phyloP scores from a whole-genome alignment of 140 eudicot species.

The Cichorium intybus region DNA sequence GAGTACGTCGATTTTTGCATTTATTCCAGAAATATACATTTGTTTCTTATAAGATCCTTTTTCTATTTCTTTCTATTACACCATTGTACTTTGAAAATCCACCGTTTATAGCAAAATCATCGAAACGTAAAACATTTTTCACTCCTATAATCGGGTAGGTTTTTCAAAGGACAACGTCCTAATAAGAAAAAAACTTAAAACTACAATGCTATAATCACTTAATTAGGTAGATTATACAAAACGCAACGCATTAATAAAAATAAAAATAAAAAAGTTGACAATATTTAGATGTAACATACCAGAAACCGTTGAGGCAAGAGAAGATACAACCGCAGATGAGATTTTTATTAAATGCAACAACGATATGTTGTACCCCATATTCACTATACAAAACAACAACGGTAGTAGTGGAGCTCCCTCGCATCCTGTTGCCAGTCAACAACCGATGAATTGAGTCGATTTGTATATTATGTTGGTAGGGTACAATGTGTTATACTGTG shows the following conservation, averaged over 20 bases:
- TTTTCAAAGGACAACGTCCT: not conserved
- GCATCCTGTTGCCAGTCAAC: constrained; percentile 56
- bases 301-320: constrained; percentile 84
- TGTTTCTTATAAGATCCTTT: not conserved
- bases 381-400: constrained; percentile 67
- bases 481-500: not conserved
- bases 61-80: too few relatives aligned
- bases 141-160: not conserved
- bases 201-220: too few relatives aligned
- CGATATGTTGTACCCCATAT: constrained; percentile 92
- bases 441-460: not conserved
- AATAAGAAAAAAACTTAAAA: not conserved
- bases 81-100: not conserved
- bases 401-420: constrained; percentile 94
- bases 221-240: too few relatives aligned
- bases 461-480: not conserved
- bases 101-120: not conserved
- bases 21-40: too few relatives aligned
- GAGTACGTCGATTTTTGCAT: too few relatives aligned
- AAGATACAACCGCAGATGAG: constrained; percentile 89
- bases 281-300: constrained; percentile 55
- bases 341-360: constrained; percentile 87
- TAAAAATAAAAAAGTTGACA: too few relatives aligned
- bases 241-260: too few relatives aligned
- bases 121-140: not conserved